Evolutionary conservation across 805 yeast species (phyloP).

Genomic region (Nakazawaea holstii): DNA sequence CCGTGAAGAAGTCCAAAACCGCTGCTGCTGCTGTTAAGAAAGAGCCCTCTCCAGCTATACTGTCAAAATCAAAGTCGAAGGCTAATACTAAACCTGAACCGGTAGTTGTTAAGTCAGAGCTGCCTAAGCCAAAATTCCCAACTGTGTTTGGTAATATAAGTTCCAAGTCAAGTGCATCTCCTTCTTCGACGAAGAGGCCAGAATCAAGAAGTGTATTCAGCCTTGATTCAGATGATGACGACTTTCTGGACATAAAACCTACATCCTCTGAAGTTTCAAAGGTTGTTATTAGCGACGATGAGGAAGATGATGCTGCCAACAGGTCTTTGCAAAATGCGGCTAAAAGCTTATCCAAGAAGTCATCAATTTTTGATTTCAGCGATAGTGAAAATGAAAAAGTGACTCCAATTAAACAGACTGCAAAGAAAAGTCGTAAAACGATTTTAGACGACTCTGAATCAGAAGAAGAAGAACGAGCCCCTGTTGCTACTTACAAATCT

Average conservation of each 20-base stretch:
- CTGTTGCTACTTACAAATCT: neutral
- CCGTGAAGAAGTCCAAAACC: constrained; percentile 16
- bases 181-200: neutral
- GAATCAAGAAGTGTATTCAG: constrained; percentile 8
- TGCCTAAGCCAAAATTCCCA: constrained; percentile 20
- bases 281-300: constrained; percentile 8
- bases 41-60: constrained; percentile 7
- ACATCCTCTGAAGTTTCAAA: neutral
- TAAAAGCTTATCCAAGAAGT: neutral
- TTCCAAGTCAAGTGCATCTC: constrained; percentile 17
- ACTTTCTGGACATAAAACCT: constrained; percentile 4
- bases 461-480: neutral
- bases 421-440: neutral
- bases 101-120: constrained; percentile 10
- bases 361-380: constrained; percentile 7
- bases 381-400: constrained; percentile 7
- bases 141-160: constrained; percentile 29
- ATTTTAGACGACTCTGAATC: neutral
- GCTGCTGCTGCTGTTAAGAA: constrained; percentile 12
- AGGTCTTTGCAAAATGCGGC: constrained; percentile 5
- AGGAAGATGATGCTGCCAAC: constrained; percentile 10
- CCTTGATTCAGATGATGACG: constrained; percentile 10
- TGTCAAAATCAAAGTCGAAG: constrained; percentile 4
- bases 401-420: neutral
- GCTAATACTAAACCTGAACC: constrained; percentile 16